phyloP scores from a whole-genome alignment of 345 rosid genomes.

The Salix brachista region DNA sequence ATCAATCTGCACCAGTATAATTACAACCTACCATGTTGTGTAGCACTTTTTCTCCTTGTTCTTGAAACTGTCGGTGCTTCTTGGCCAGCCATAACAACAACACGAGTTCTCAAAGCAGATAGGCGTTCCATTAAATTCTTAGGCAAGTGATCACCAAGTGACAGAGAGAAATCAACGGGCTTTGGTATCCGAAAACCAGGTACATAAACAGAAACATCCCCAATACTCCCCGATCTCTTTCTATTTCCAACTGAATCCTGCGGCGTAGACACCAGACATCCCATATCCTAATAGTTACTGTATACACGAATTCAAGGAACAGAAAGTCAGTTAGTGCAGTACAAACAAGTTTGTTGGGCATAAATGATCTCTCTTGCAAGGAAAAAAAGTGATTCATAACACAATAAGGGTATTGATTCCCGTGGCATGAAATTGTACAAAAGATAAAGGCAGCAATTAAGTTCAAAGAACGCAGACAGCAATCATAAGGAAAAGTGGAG shows the following conservation, averaged over 20 bases:
- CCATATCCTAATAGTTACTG: constrained; percentile 50
- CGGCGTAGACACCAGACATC: constrained; percentile 84
- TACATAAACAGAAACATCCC: constrained; percentile 81
- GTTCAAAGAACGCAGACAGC: constrained; percentile 21
- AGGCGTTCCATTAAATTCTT: constrained; percentile 71
- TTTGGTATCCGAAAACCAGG: constrained; percentile 96
- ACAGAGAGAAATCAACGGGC: constrained; percentile 70
- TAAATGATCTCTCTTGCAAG: neutral
- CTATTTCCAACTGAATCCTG: constrained; percentile 76
- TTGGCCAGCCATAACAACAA: constrained; percentile 96
- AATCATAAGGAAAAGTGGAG: constrained; percentile 27
- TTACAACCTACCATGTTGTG: constrained; percentile 78
- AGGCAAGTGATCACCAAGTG: constrained; percentile 66
- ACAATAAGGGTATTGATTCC: constrained; percentile 14
- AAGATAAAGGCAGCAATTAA: constrained; percentile 1
- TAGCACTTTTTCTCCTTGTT: constrained; percentile 83
- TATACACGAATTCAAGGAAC: constrained; percentile 31
- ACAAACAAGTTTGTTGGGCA: neutral
- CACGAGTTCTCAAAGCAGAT: constrained; percentile 82
- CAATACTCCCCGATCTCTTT: constrained; percentile 80
- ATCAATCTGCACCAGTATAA: neutral
- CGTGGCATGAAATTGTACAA: constrained; percentile 12
- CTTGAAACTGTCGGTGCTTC: constrained; percentile 93
- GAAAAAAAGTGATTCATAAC: neutral
- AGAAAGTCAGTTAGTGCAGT: constrained; percentile 8